Evolutionary conservation across 2,329 filamentous ascomycete species (phyloP), one percentile per base, ranked within the genome.

Genomic region (Pyrenochaeta sp.): DNA sequence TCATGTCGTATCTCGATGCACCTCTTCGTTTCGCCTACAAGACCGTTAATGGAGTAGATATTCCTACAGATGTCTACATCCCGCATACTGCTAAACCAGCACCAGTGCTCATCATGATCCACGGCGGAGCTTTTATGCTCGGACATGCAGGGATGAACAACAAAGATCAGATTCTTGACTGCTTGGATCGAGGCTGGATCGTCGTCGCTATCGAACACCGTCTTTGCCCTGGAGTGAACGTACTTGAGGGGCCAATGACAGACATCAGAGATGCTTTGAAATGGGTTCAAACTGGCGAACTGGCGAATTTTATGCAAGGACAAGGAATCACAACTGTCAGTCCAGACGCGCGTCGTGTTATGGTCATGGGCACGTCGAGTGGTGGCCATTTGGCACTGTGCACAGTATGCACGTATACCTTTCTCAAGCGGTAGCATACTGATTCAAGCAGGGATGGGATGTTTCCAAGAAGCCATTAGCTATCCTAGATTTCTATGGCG

Each of bases 101-200:
- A 4, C 43, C 43, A 2, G 35, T 46, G 4, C 30, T 53, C 20
- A 41, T 56, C 27, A 53, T 51, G 42, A 48, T 56, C 7, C 50
- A 56, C 20, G 53, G 53, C 18, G 53, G 50, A 8, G 50, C 47
- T 2, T 56, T 56, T 24, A 53, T 53, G 53, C 44, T 56, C 7
- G 53, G 53, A 8, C 28, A 37, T 17, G 36, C 43, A 6, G 27
- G 35, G 11, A 45, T 50, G 37, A 51, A 50, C 13, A 57, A 45
- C 22, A 35, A 42, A 35, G 48, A 52, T 13, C 45, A 57, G 18
- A 48, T 57, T 6, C 35, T 27, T n/a, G 51, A 54, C 15, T 48
- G 51, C n/a, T 23, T 43, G 9, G 22, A 29, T 8, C 24, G 48
- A 20, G 45, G 43, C 1, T 57, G 48, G 48, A 13, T 52, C 3